Percentiles rank a stretch among this genome's conserved stretches.
These are phyloP conservation scores for Boletus edulis DNA, from an alignment of 768 basidiomycete species.

Conservation along the genomic window DNA sequence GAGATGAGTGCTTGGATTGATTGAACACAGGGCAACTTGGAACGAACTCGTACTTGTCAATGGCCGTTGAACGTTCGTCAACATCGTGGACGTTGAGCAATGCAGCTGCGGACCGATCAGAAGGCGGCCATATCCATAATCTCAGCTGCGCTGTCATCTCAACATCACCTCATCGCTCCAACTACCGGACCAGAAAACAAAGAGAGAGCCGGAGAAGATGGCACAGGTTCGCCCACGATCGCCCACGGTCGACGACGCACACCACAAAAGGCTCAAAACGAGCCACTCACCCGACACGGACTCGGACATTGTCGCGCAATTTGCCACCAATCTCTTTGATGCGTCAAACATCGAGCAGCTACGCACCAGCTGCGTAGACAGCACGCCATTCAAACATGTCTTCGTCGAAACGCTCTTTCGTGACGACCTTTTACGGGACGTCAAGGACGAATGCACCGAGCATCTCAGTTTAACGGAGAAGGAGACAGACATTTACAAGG, in stretches of 20 bases:
- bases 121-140: background rate
- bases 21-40: too few species aligned
- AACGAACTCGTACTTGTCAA: too few species aligned
- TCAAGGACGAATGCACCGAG: slow-evolving; percentile 79
- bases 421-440: slow-evolving; percentile 73
- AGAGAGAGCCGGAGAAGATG: slow-evolving; percentile 29
- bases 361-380: slow-evolving; percentile 52
- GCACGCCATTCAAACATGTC: slow-evolving; percentile 78
- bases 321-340: slow-evolving; percentile 50
- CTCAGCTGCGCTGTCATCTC: background rate
- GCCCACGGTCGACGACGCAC: slow-evolving; percentile 28
- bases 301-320: slow-evolving; percentile 18
- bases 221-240: slow-evolving; percentile 48
- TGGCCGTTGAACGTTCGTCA: too few species aligned
- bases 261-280: slow-evolving; percentile 38
- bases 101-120: background rate
- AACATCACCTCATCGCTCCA: background rate
- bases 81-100: background rate
- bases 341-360: slow-evolving; percentile 54
- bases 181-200: background rate
- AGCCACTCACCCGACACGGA: slow-evolving; percentile 28
- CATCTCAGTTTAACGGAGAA: slow-evolving; percentile 87
- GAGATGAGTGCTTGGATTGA: too few species aligned
- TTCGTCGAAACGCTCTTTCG: slow-evolving; percentile 81
- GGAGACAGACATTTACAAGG: slow-evolving; percentile 99